These are phyloP conservation scores for Datisca glomerata DNA, from an alignment of 306 rosid species.

Conservation along the genomic window DNA sequence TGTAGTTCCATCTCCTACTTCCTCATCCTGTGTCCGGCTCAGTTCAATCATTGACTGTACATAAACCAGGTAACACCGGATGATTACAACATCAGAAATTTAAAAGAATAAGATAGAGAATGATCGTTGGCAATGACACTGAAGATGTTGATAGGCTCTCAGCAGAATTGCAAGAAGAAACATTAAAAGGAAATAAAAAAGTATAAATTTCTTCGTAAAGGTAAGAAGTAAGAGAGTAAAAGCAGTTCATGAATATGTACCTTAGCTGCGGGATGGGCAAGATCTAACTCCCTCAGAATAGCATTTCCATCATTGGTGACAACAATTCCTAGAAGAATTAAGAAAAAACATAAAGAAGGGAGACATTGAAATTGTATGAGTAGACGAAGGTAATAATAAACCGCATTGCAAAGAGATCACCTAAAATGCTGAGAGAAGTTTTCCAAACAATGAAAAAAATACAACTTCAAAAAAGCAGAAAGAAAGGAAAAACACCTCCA, in stretches of 20 bases:
- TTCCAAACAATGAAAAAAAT: too few species aligned
- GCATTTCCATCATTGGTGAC: constrained; percentile 99
- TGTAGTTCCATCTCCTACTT: constrained; percentile 98
- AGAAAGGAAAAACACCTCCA: constrained; percentile 48
- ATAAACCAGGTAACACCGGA: constrained; percentile 8
- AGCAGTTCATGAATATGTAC: constrained; percentile 24
- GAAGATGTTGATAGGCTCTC: too few species aligned
- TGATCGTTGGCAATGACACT: background rate
- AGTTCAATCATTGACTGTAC: constrained; percentile 89
- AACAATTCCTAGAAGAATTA: constrained; percentile 56
- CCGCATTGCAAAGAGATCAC: too few species aligned
- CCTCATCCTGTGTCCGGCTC: constrained; percentile 96
- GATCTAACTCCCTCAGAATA: constrained; percentile 81
- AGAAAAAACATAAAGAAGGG: constrained; percentile 1
- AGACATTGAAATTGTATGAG: too few species aligned
- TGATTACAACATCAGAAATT: constrained; percentile 5
- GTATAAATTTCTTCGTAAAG: background rate
- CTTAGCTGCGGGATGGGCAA: constrained; percentile 99
- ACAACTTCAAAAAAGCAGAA: background rate
- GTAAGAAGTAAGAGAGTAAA: background rate
- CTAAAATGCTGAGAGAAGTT: background rate
- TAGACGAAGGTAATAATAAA: too few species aligned
- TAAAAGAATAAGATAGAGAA: background rate
- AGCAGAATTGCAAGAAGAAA: too few species aligned
- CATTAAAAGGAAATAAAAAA: background rate